These are phyloP conservation scores for Taphrina pruni DNA, from an alignment of 1,139 yeast species.

Conservation along the genomic window DNA sequence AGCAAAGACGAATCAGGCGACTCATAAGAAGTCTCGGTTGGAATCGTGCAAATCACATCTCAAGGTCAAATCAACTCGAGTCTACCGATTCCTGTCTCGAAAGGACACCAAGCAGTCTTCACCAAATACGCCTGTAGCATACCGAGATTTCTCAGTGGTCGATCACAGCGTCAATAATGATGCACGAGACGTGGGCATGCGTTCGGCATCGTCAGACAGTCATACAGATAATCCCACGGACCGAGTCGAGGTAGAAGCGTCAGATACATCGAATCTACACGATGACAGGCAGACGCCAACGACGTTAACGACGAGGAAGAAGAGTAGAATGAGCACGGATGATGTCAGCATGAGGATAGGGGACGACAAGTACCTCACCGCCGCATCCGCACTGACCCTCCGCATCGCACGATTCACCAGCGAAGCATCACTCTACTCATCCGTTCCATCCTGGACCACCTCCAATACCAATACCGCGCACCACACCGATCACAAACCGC, in stretches of 20 bases:
- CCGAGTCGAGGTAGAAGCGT: no score
- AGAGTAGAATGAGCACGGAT: no score
- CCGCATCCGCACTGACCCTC: not conserved
- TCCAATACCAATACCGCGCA: not conserved
- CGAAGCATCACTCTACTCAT: constrained; percentile 1
- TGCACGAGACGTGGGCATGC: no score
- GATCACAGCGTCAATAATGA: no score
- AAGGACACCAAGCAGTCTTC: not conserved
- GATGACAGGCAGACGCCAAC: no score
- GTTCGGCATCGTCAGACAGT: no score
- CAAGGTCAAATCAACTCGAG: not conserved
- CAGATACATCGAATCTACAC: no score
- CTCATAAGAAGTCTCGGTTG: not conserved
- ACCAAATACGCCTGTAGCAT: no score
- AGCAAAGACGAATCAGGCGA: no score
- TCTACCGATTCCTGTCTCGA: not conserved
- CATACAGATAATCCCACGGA: no score
- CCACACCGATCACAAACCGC: not conserved
- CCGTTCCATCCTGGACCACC: constrained; percentile 6
- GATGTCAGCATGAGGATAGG: not conserved
- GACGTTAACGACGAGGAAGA: no score
- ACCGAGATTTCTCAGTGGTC: no score
- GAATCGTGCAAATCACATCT: not conserved
- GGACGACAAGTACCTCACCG: constrained; percentile 8
- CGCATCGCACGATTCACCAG: not conserved